Evolutionary conservation across 176 grass and related monocot species (phyloP), one percentile per base, ranked within the genome.

Genomic region (Oryza glaberrima): DNA sequence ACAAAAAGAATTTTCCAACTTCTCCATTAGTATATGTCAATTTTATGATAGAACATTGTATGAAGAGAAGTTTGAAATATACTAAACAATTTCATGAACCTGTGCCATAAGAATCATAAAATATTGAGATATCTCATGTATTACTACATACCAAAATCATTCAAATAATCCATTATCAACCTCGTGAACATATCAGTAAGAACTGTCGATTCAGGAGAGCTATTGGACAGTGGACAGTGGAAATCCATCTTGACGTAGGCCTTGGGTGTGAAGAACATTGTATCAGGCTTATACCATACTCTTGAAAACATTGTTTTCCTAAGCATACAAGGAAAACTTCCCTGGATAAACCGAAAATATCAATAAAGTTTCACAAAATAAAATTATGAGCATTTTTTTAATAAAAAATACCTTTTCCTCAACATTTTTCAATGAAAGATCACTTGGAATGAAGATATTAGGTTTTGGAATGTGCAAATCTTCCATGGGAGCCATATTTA

Each of bases 81-180:
- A 72, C 60, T 60, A 16, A 77, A 44, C 47, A 78, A 68, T 35
- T 47, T 65, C 25, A 72, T 78, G 15, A 67, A 56, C 48, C 1
- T 79, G 20, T 28, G 36, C 22, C 43, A 45, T 56, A 83, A 79
- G 36, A 68, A 74, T 17, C 0, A 79, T 36, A 44, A 28, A 44
- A 75, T 17, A 19, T 81, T 48, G 44, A 65, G 11, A 54, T 44
- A 63, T 67, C 11, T 65, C 43, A 67, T 56, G 58, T 40, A 75
- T 16, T 67, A 48, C 16, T 30, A 49, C 93, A 79, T 86, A 98
- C 96, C 96, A 79, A 89, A 95, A 75, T 93, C 93, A 90, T 98
- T 98, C 80, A 98, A 90, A 95, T 98, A 95, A 87, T 98, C 96
- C 87, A 92, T 98, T 45, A 98, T 72, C 77, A 98, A 89, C 77